Evolutionary conservation across 176 grass and related monocot genomes (phyloP).

Genomic region (Cenchrus fungigraminus): DNA sequence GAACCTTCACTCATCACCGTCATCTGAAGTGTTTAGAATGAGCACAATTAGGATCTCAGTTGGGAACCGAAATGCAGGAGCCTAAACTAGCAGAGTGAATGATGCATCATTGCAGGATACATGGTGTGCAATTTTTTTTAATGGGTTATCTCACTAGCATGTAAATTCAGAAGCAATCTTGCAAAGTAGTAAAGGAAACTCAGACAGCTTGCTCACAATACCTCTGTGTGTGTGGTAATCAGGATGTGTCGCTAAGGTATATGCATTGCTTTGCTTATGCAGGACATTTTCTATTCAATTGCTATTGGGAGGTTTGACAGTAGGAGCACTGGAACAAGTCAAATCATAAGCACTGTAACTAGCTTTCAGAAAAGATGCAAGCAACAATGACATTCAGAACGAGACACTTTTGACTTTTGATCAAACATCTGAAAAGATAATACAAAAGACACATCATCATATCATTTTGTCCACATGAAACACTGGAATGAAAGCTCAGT

Average conservation of each 20-base stretch:
- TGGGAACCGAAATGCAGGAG: constrained; percentile 7
- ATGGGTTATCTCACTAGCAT: background rate
- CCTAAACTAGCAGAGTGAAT: background rate
- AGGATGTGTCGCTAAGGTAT: background rate
- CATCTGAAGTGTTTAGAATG: constrained; percentile 30
- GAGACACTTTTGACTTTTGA: constrained; percentile 5
- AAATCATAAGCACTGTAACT: background rate
- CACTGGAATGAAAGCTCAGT: background rate
- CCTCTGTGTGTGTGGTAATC: background rate
- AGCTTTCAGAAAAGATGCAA: background rate
- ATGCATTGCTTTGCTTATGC: constrained; percentile 6
- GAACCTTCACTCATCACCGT: constrained; percentile 25
- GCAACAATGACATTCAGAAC: background rate
- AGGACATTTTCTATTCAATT: background rate
- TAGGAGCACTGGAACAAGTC: background rate
- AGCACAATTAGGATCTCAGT: constrained; percentile 9
- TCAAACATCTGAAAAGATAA: background rate
- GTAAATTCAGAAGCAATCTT: constrained; percentile 16
- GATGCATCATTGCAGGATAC: background rate
- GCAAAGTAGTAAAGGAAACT: background rate
- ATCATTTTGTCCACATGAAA: background rate
- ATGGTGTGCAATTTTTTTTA: background rate
- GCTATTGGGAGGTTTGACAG: background rate
- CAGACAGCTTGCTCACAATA: background rate
- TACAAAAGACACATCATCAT: background rate